Evolutionary conservation across 2,329 filamentous ascomycete species (phyloP), one percentile per base, ranked within the genome.

Genomic region (Domatiomyces globalis): DNA sequence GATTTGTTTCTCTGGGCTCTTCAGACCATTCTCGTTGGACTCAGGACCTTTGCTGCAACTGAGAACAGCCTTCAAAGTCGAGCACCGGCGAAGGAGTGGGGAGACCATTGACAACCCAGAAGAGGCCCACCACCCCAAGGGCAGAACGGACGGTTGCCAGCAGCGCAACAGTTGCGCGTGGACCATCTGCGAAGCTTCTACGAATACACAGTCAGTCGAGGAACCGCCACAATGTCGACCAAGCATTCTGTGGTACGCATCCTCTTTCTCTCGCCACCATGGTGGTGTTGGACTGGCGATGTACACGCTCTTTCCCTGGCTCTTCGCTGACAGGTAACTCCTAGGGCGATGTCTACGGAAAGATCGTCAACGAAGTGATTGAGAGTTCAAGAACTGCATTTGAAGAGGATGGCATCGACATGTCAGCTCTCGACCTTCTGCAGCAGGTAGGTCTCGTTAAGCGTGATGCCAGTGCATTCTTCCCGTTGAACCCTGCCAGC

Each of bases 361-460:
- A 92, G 71, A 88, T 98, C 66, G 87, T 96, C 69, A 84, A 90
- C 62, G 84, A 85, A 72, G 89, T 98, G 65, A 86, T 95, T 69
- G 84, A 90, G 62, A 83, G 83, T 60, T 95, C 90, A 64, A 80
- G 86, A 64, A 85, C 90, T 64, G 92, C 96, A 70, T 96, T 98
- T 67, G 92, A 98, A 69, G 92, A 98, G 71, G 87, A 84, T 61
- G 92, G 92, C 62, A 84, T 96, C 58, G 87, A 94, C 62, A 84
- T 90, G 67, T 75, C 79, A 61, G 90, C 90, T 49, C 73, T 98
- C 63, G 81, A 90, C 60, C 87, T 95, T 67, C 74, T 98, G 75
- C 83, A 83, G 69, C 78, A 83, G 80, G 90, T 96, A 75, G 78
- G 85, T 73, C 33, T 5, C 10, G 10, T 15, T 39, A 15, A 5